Conservation (phyloP, 1,284 basidiomycete genomes). For the Ganoderma lucidum region DNA sequence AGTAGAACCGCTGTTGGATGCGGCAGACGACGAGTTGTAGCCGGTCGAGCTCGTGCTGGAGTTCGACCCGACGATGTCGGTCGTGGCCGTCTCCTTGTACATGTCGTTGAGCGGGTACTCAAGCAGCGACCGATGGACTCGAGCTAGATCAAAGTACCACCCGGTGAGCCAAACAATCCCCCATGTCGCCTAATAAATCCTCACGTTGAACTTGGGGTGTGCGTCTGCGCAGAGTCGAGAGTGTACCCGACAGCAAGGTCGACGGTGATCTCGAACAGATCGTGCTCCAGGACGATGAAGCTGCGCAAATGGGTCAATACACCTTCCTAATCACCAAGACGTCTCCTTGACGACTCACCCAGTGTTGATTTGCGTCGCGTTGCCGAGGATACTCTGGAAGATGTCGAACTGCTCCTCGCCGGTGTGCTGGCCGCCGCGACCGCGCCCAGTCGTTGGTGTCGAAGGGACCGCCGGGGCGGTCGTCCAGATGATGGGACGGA, state of each 20-base stretch:
- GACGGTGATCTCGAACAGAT: conserved; percentile 86
- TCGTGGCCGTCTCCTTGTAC: conserved; percentile 69
- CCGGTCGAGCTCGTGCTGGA: conserved; percentile 43
- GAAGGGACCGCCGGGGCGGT: conserved; percentile 65
- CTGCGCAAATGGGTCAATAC: conserved; percentile 50
- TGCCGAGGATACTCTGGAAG: conserved; percentile 69
- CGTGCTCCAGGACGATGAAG: conserved; percentile 92
- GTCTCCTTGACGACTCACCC: conserved; percentile 48
- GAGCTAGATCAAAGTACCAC: conserved; percentile 48
- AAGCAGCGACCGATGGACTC: conserved; percentile 72
- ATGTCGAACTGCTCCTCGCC: conserved; percentile 61
- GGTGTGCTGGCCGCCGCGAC: conserved; percentile 74
- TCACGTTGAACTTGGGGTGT: conserved; percentile 69
- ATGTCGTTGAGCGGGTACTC: conserved; percentile 60
- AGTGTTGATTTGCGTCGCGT: conserved; percentile 63
- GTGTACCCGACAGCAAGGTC: conserved; percentile 91
- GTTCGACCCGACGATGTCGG: conserved; percentile 47
- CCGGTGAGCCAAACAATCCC: not conserved
- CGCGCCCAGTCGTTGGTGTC: conserved; percentile 93
- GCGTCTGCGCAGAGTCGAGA: conserved; percentile 71
- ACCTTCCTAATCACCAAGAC: not conserved
- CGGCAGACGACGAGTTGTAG: conserved; percentile 18
- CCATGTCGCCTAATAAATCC: conserved; percentile 20
- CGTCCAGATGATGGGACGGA: conserved; percentile 86
- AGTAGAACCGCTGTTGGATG: conserved; percentile 5